These are phyloP conservation scores for Calonectria pseudoreteaudii DNA, from an alignment of 2,329 filamentous ascomycete species.

Conservation along the genomic window DNA sequence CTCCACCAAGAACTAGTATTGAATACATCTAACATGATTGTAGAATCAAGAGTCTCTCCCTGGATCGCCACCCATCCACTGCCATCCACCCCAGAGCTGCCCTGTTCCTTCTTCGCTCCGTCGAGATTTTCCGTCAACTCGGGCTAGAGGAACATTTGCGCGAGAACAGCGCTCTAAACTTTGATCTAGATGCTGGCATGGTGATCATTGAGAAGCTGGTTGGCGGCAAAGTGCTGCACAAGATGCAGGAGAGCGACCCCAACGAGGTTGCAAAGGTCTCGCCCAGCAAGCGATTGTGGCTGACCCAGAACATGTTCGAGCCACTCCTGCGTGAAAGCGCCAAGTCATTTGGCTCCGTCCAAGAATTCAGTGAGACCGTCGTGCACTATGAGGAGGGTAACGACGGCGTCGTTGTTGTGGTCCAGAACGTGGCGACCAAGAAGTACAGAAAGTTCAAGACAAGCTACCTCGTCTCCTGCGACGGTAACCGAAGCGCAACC, in stretches of 20 bases:
- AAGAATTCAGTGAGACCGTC: not conserved
- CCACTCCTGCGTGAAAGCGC: conserved; percentile 6
- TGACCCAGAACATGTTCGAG: conserved; percentile 20
- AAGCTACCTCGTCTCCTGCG: conserved; percentile 5
- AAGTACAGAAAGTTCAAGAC: conserved; percentile 21
- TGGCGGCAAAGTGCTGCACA: not conserved
- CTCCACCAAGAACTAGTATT: not conserved
- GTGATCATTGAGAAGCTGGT: not conserved
- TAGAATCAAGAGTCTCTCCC: not conserved
- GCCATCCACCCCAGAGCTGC: conserved; percentile 12
- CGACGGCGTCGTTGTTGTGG: not conserved
- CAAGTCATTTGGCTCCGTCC: not conserved
- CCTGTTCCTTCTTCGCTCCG: conserved; percentile 2
- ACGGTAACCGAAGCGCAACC: conserved; percentile 17
- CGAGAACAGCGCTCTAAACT: not conserved
- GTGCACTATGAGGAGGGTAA: not conserved
- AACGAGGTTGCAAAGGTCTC: not conserved
- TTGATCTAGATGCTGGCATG: not conserved
- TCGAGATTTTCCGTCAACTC: conserved; percentile 4
- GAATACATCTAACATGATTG: not conserved
- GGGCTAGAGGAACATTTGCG: not conserved
- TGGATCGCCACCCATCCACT: conserved; percentile 11
- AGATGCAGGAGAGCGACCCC: conserved; percentile 6
- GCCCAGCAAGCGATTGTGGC: conserved; percentile 3
- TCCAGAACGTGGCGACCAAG: conserved; percentile 4